Evolutionary conservation across 108 stramenopile genomes (phyloP), one percentile per base, ranked within the genome.

Genomic region (Pseudonitzschia pungens): DNA sequence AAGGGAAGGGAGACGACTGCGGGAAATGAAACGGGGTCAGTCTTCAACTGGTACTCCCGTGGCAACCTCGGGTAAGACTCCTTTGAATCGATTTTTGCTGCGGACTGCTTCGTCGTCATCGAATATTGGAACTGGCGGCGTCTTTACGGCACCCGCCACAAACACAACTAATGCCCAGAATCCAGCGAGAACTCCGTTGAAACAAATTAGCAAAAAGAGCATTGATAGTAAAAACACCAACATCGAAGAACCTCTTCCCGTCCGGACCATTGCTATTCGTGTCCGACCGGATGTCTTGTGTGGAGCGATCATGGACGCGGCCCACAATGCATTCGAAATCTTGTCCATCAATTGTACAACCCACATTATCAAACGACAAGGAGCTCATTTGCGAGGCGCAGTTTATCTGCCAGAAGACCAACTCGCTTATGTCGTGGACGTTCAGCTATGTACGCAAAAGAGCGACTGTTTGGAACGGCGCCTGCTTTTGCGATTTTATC

Each of bases 241-340:
- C 59, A 31, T 70, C 41, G 78, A 79, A 55, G 78, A 79, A 44
- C 78, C 78, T 22, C 73, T 79, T 24, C 93, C 94, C 0, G 83
- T 92, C 11, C 77, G 94, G 43, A 91, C 89, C 8, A 75, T 91
- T 41, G 69, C 89, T 8, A 86, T 92, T 65, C 84, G 91, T 3
- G 84, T 96, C 43, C 88, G 95, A 20, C 91, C 89, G 14, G 95
- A 96, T 84, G 90, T 96, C n/a, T 76, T 96, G 58, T 91, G 89
- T 51, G 86, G 86, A 18, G 81, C 83, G 1, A 73, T 84, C 44
- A 87, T 87, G 86, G 86, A 87, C 64, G 83, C 83, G 0, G 69
- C 81, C 3, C 69, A 76, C 70, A 69, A 77, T 56, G 73, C 79
- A 4, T 73, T 84, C 50, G 75, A 72, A 18, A 71, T 68, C 0